Base-by-base conservation (phyloP, 2,329 filamentous ascomycete species). In the Teratosphaeria destructans region DNA sequence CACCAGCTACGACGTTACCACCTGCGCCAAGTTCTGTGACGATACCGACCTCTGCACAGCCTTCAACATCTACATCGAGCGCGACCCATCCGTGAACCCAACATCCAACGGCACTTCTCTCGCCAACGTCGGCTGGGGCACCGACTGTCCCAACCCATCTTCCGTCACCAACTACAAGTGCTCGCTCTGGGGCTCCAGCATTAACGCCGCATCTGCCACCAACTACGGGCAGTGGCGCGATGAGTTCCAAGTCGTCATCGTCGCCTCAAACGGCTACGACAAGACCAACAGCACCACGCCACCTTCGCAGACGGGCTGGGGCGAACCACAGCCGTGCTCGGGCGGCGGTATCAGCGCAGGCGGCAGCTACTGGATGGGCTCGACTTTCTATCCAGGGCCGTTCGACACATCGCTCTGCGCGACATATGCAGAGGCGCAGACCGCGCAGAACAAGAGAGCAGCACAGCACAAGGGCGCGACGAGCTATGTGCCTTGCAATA, bases 91-190 rank as follows among this genome's bases (percentile, higher is more conserved):
- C 32, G 60, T 71, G 55, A 69, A 68, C 59, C 71, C 71, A 56
- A 64, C 64, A 57, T 65, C 57, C 59, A 69, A 43, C 11, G 37
- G 16, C 37, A 43, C 37, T 14, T 14, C 37, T 14, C 37, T 43
- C 11, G 37, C 37, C 5, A 43, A 43, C 37, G 37, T 43, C 37
- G 37, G 37, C 12, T 43, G 37, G 37, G 37, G 37, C 12, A 43
- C 37, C 8, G 37, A 65, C 60, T 75, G 73, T 68, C 70, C 72
- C 12, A 71, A 73, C 64, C 72, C 72, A 39, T 59, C 68, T 11
- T 70, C 71, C 14, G 71, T 73, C 58, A 73, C 73, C 60, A 72
- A 70, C 67, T 74, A 71, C 69, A 74, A 74, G 66, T 75, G 74
- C 67, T 71, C 72, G 7, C 69, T 75, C 35, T 75, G 70, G 70